Evolutionary conservation across 164 flowering plant genomes (phyloP).

Genomic region (Vitis amurensis): DNA sequence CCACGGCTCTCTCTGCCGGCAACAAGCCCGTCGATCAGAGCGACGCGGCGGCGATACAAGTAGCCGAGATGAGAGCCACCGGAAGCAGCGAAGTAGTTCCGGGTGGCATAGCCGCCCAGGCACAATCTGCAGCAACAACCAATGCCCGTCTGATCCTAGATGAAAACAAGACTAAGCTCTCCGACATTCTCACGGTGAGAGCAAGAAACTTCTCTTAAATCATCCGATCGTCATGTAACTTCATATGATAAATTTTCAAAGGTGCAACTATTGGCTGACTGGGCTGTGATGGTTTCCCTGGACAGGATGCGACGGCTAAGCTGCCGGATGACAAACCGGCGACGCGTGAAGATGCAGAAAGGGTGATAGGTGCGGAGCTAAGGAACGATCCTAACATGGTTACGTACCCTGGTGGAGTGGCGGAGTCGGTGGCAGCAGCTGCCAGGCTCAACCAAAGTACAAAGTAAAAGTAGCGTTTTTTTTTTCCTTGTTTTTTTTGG

Average conservation of each 20-base stretch:
- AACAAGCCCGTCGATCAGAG: slow-evolving; percentile 50
- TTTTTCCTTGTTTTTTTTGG: too few relatives aligned
- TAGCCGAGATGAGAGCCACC: slow-evolving; percentile 48
- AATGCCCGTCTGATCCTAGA: slow-evolving; percentile 23
- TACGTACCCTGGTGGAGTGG: slow-evolving; percentile 45
- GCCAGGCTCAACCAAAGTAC: slow-evolving; percentile 34
- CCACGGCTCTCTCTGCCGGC: slow-evolving; percentile 32
- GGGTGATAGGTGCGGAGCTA: slow-evolving; percentile 45
- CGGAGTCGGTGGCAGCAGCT: slow-evolving; percentile 39
- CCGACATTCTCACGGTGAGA: slow-evolving; percentile 42
- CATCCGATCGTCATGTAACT: background rate
- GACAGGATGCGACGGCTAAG: slow-evolving; percentile 37
- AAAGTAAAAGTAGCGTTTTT: background rate
- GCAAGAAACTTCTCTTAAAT: background rate
- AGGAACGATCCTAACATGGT: slow-evolving; percentile 34
- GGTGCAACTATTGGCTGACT: background rate
- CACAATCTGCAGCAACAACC: slow-evolving; percentile 42
- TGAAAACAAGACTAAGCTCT: slow-evolving; percentile 30
- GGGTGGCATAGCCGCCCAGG: slow-evolving; percentile 52
- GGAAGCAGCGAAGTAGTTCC: slow-evolving; percentile 22
- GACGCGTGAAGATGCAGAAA: slow-evolving; percentile 47
- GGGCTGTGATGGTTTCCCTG: background rate
- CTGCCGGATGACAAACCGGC: slow-evolving; percentile 42
- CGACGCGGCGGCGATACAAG: slow-evolving; percentile 59
- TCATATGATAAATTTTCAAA: too few relatives aligned